These are phyloP conservation scores for Astragalus glycyphyllos DNA, from an alignment of 306 rosid genomes.

Conservation along the genomic window DNA sequence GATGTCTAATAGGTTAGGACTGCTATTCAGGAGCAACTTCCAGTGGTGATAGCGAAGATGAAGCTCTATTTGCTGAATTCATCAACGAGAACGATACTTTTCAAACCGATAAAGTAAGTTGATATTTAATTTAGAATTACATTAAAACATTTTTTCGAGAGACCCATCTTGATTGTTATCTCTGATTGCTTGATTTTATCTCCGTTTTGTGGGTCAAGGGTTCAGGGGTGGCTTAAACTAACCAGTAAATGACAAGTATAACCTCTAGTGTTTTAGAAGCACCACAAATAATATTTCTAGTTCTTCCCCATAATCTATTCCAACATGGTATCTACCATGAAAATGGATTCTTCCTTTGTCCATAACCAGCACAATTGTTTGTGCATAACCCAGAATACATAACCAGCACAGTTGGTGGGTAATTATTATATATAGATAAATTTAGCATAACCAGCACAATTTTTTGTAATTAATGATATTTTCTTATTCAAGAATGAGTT, in stretches of 20 bases:
- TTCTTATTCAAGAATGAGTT: no score
- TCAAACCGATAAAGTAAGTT: constrained; percentile 94
- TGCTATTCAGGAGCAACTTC: constrained; percentile 84
- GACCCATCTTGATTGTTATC: constrained; percentile 9
- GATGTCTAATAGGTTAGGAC: constrained; percentile 66
- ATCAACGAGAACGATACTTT: constrained; percentile 85
- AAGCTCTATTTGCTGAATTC: constrained; percentile 94
- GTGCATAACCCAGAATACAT: no score
- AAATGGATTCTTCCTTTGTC: neutral
- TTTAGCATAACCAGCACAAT: neutral
- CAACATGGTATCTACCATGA: no score
- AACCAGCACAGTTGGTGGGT: neutral
- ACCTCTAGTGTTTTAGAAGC: neutral
- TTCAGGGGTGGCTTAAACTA: constrained; percentile 3
- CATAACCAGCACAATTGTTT: no score
- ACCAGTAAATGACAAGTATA: neutral
- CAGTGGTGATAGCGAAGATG: constrained; percentile 80
- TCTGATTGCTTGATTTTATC: constrained; percentile 19
- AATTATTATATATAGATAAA: neutral
- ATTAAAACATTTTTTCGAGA: constrained; percentile 19
- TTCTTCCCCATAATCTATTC: neutral
- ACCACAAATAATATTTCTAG: neutral
- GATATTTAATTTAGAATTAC: neutral
- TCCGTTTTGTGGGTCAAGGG: constrained; percentile 17
- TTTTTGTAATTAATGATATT: neutral